Evolutionary conservation across 768 basidiomycete genomes (phyloP).

Genomic region (Asterophora parasitica): DNA sequence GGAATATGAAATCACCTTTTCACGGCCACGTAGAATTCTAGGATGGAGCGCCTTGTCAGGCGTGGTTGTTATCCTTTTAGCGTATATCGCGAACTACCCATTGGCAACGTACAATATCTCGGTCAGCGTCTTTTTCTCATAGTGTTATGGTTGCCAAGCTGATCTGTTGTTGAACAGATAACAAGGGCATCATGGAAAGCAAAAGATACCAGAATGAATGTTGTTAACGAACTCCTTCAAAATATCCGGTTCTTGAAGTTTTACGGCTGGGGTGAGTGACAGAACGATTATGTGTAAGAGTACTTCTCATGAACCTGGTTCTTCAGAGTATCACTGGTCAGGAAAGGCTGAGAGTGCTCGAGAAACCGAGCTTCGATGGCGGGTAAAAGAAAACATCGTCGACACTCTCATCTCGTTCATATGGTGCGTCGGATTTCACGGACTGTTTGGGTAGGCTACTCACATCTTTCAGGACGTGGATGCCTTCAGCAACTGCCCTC

Average conservation of each 20-base stretch:
- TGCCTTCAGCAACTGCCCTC: constrained; percentile 65
- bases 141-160: no score
- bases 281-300: neutral
- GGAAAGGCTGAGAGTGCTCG: constrained; percentile 45
- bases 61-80: constrained; percentile 57
- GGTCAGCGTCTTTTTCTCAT: constrained; percentile 32
- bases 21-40: constrained; percentile 43
- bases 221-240: constrained; percentile 74
- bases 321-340: constrained; percentile 57
- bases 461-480: constrained; percentile 53
- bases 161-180: constrained; percentile 32
- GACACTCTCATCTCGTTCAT: constrained; percentile 64
- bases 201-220: constrained; percentile 62
- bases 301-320: neutral
- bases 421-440: constrained; percentile 34
- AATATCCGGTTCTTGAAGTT: constrained; percentile 71
- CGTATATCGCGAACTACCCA: constrained; percentile 62
- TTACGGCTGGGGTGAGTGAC: constrained; percentile 62
- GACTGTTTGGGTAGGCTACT: neutral
- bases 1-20: constrained; percentile 1
- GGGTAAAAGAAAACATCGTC: constrained; percentile 58
- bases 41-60: constrained; percentile 78
- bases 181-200: constrained; percentile 56
- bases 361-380: constrained; percentile 62
- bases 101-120: constrained; percentile 61